Evolutionary conservation across 305 asterid genomes (phyloP), one percentile per base, ranked within the genome.

Genomic region (Coffea humblotiana): DNA sequence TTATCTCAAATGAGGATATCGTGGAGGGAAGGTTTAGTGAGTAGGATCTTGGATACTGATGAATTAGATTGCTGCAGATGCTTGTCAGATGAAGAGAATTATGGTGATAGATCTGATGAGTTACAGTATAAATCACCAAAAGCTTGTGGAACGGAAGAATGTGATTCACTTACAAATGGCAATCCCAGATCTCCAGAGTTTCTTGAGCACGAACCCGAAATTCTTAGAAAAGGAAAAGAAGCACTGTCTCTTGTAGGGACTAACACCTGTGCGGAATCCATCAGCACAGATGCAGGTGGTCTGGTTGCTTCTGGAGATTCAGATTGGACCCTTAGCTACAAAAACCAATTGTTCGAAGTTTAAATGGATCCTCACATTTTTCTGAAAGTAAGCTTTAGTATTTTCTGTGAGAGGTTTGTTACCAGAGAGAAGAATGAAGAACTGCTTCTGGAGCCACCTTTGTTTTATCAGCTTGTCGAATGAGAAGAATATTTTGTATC

Each of bases 251-350:
- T 80, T 11, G 66, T 6, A 48, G 74, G 51, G 75, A 63, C 66
- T n/a, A 67, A 82, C 77, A 63, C 71, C 3, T 85, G 91, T 79
- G 93, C 97, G 0, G 98, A 93, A 89, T 95, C 98, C 79, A 93
- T 92, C 63, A 76, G 89, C 88, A 92, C 89, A 32, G 89, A 90
- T 83, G 96, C 90, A 10, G 94, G 91, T 74, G 90, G 92, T 72
- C 83, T 95, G 25, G 85, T 84, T 80, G 88, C 88, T 82, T 95
- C 99, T 65, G 84, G 78, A 76, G 97, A 93, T 83, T 95, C 97
- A 32, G 93, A 93, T 80, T 93, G 97, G 96, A 84, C 80, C 25
- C 86, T 51, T 72, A 81, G 83, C 83, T 83, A 79, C 73, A 87
- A 87, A 81, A 78, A 80, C 72, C 79, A 78, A 76, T 84, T 81